A percentile compares a stretch with the other conserved stretches of the same genome.
Evolutionary conservation across 495 filamentous ascomycete species (phyloP).

Genomic region (Symbiotaphrina buchneri): DNA sequence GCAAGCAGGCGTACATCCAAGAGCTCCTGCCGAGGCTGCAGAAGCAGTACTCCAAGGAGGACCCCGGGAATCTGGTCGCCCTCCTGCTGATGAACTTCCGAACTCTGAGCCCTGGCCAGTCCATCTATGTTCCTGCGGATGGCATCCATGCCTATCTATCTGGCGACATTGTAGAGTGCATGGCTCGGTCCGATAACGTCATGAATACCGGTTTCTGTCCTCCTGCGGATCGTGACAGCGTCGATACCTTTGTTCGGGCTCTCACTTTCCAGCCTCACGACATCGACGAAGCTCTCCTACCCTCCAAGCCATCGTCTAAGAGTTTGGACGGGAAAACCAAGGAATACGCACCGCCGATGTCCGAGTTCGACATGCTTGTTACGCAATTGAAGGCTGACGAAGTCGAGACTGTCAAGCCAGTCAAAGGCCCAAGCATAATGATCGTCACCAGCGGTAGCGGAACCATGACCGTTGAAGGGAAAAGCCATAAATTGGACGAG

Average conservation of each 20-base stretch:
- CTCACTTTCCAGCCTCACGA: conserved; percentile 39
- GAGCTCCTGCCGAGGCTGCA: conserved; percentile 39
- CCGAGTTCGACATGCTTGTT: conserved; percentile 48
- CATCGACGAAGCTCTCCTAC: conserved; percentile 26
- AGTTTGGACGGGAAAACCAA: conserved; percentile 33
- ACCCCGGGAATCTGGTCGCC: conserved; percentile 41
- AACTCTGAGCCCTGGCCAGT: conserved; percentile 36
- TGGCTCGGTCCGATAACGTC: conserved; percentile 66
- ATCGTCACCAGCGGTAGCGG: conserved; percentile 41
- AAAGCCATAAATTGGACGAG: conserved; percentile 29
- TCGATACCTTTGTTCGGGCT: conserved; percentile 35
- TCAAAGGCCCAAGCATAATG: conserved; percentile 41
- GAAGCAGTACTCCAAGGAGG: conserved; percentile 35
- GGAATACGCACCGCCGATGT: conserved; percentile 42
- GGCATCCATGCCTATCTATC: conserved; percentile 59
- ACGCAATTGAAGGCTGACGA: conserved; percentile 31
- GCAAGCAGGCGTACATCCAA: conserved; percentile 30
- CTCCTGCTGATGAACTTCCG: conserved; percentile 57
- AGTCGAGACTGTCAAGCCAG: conserved; percentile 28
- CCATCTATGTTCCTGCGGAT: conserved; percentile 55
- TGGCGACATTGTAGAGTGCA: conserved; percentile 69
- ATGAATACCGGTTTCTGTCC: conserved; percentile 59
- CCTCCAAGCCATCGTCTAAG: conserved; percentile 21
- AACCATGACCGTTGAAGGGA: conserved; percentile 28
- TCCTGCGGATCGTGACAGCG: conserved; percentile 31